Evolutionary conservation across 2,329 filamentous ascomycete genomes (phyloP).

Genomic region (Penicillium oxalicum): DNA sequence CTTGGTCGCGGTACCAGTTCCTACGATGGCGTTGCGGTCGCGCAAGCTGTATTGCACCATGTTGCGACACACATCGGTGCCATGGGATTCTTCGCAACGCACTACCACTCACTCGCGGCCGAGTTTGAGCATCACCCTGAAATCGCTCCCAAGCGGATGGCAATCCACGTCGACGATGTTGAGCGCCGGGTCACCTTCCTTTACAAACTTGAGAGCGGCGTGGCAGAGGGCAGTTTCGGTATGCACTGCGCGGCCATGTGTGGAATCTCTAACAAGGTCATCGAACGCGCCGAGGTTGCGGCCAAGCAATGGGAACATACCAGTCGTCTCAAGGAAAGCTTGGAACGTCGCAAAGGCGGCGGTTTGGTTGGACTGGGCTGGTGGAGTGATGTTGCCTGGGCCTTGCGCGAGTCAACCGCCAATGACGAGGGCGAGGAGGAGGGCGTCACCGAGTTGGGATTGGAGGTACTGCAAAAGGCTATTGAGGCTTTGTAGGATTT

Average conservation of each 20-base stretch:
- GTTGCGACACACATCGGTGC: constrained; percentile 89
- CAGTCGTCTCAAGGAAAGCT: constrained; percentile 76
- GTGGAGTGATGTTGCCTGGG: constrained; percentile 77
- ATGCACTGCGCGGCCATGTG: constrained; percentile 99
- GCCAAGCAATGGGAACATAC: constrained; percentile 95
- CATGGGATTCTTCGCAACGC: constrained; percentile 93
- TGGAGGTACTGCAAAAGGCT: constrained; percentile 53
- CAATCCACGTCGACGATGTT: constrained; percentile 83
- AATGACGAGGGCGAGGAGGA: constrained; percentile 28
- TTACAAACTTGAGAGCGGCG: constrained; percentile 87
- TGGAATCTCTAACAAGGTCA: constrained; percentile 75
- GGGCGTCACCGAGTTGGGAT: constrained; percentile 43
- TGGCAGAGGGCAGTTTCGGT: constrained; percentile 93
- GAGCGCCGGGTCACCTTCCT: constrained; percentile 88
- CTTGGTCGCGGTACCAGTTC: constrained; percentile 90
- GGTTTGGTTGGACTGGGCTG: constrained; percentile 79
- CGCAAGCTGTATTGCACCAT: constrained; percentile 94
- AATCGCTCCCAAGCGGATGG: constrained; percentile 81
- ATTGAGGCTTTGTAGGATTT: constrained; percentile 47
- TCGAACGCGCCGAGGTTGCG: constrained; percentile 80
- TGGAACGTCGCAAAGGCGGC: constrained; percentile 72
- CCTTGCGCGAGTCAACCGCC: constrained; percentile 54
- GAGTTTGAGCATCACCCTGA: constrained; percentile 90
- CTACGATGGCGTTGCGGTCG: constrained; percentile 94
- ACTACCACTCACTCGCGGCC: constrained; percentile 88